Base-by-base conservation (phyloP, 2,329 filamentous ascomycete species). In the Aspergillus versicolor region DNA sequence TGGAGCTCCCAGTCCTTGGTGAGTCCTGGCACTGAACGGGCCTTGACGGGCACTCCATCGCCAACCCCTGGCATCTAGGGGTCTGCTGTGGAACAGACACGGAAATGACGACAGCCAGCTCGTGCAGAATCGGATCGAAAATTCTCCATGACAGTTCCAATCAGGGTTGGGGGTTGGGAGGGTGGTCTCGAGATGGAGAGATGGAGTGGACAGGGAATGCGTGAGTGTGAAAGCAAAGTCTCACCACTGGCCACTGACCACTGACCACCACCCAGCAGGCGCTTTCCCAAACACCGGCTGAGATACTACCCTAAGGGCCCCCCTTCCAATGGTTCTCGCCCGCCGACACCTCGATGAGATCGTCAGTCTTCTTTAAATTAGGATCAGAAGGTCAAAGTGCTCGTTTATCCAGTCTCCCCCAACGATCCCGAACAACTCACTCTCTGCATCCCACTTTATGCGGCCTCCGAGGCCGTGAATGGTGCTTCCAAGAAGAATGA, bases 261-360 rank as follows among this genome's bases (percentile, higher is more conserved):
- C 32, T 37, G 32, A 8, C 34, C 34, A n/a, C 13, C 34, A n/a
- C 19, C 30, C n/a, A 21, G 19, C 17, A 27, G 37, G 59, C 59
- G 43, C 52, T 53, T 30, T 58, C 59, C 58, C 58, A 58, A 60
- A 63, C 57, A 42, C 52, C 43, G 57, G 59, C 27, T 5, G 52
- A 52, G 50, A 59, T 55, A 62, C 55, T 42, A 56, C 51, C 32
- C 21, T n/a, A 21, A 44, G 34, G 32, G 22, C 37, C 34, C 50
- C 27, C 9, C 46, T 51, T 46, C 56, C 59, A 61, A 58, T 58
- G 38, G 44, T 44, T 56, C 24, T 47, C 15, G n/a, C 41, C 54
- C 24, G 44, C 17, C 42, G 34, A 42, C 37, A 7, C 43, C 46
- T 24, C 6, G 50, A 52, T 52, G 42, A 56, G 38, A 56, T 52